phyloP scores from a whole-genome alignment of 2,329 filamentous ascomycete species.

The Ceratocystis diversiconidia region DNA sequence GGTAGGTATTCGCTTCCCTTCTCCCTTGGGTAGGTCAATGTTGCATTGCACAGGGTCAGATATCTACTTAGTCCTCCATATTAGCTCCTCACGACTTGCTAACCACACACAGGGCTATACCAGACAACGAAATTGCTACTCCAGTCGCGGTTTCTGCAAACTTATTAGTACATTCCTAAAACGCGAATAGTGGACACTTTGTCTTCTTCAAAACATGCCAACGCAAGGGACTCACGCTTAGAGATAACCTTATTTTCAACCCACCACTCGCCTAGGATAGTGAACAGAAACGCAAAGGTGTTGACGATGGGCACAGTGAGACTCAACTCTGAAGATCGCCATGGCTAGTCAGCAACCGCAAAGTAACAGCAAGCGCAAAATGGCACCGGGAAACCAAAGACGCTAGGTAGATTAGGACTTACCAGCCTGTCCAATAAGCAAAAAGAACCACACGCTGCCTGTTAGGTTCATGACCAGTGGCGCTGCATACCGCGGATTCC shows the following conservation, averaged over 20 bases:
- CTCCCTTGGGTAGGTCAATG: too few species aligned
- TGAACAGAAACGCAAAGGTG: slow-evolving; percentile 89
- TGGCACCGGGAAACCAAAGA: not conserved
- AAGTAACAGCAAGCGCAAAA: not conserved
- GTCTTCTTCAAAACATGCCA: not conserved
- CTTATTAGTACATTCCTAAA: not conserved
- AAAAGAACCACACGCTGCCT: slow-evolving; percentile 90
- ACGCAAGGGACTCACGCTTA: slow-evolving; percentile 40
- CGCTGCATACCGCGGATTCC: slow-evolving; percentile 69
- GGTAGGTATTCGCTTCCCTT: too few species aligned
- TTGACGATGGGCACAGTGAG: slow-evolving; percentile 92
- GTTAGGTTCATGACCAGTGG: slow-evolving; percentile 80
- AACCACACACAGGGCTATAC: slow-evolving; percentile 73
- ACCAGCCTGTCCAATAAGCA: slow-evolving; percentile 87
- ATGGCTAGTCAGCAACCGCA: not conserved
- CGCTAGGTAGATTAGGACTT: slow-evolving; percentile 26
- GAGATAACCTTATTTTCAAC: slow-evolving; percentile 84
- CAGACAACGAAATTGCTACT: slow-evolving; percentile 62
- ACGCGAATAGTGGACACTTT: slow-evolving; percentile 11
- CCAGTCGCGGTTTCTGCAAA: slow-evolving; percentile 63
- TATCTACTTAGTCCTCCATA: not conserved
- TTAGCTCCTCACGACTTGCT: slow-evolving; percentile 34
- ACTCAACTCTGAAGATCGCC: slow-evolving; percentile 53
- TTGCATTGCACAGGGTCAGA: too few species aligned
- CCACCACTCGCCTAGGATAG: slow-evolving; percentile 87